phyloP scores from a whole-genome alignment of 1,284 basidiomycete species.

The Fomitopsis betulina region DNA sequence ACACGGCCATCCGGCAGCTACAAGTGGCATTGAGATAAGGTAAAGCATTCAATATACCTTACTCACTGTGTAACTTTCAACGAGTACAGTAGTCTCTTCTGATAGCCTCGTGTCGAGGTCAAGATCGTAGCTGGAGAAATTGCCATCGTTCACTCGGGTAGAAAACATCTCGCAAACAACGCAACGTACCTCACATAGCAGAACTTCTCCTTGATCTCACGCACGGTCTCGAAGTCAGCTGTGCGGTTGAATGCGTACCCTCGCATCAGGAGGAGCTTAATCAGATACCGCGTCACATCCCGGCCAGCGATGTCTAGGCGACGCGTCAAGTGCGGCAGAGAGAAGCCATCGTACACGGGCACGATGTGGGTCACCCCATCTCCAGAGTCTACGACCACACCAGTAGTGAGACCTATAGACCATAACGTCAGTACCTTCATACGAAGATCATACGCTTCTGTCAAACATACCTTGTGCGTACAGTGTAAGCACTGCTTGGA shows the following conservation, averaged over 20 bases:
- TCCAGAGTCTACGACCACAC: constrained; percentile 98
- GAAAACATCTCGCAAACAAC: neutral
- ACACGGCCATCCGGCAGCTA: constrained; percentile 94
- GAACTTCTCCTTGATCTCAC: constrained; percentile 98
- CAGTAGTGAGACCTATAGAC: constrained; percentile 85
- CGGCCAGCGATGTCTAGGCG: constrained; percentile 96
- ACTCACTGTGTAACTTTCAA: constrained; percentile 91
- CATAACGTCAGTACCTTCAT: neutral
- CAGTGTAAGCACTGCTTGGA: constrained; percentile 96
- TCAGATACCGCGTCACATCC: constrained; percentile 97
- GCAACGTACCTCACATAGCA: constrained; percentile 85
- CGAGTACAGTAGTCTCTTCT: constrained; percentile 95
- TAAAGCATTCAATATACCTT: neutral
- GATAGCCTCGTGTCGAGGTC: constrained; percentile 91
- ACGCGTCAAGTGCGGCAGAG: constrained; percentile 91
- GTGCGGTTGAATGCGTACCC: constrained; percentile 99
- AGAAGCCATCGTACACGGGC: constrained; percentile 96
- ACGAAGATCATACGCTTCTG: neutral
- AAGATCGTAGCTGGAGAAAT: constrained; percentile 80
- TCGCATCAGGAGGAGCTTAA: constrained; percentile 97
- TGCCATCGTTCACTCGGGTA: neutral
- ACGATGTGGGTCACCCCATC: constrained; percentile 99
- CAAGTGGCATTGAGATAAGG: constrained; percentile 25
- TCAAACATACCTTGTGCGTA: constrained; percentile 87
- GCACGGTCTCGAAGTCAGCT: constrained; percentile 97